These are phyloP conservation scores for Exophiala sp. DNA, from an alignment of 2,329 filamentous ascomycete genomes.

Conservation along the genomic window DNA sequence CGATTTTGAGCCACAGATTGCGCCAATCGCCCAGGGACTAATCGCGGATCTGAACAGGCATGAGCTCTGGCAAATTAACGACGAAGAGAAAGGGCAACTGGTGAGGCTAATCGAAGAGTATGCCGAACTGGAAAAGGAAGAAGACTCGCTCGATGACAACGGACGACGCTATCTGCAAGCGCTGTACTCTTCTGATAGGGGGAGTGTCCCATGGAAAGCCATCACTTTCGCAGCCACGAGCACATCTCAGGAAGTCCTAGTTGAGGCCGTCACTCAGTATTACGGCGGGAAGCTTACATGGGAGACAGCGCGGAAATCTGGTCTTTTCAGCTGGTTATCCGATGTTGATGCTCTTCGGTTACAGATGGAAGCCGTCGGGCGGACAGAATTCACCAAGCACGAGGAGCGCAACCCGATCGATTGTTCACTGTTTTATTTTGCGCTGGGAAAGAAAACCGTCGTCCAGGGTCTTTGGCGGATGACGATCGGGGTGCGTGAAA, in stretches of 20 bases:
- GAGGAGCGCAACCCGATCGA: slow-evolving; percentile 85
- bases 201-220: slow-evolving; percentile 57
- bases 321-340: slow-evolving; percentile 90
- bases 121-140: slow-evolving; percentile 76
- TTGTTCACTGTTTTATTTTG: slow-evolving; percentile 86
- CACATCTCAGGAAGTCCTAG: slow-evolving; percentile 71
- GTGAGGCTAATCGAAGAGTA: slow-evolving; percentile 77
- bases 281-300: slow-evolving; percentile 75
- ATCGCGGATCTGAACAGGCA: slow-evolving; percentile 71
- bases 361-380: slow-evolving; percentile 84
- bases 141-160: slow-evolving; percentile 84
- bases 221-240: slow-evolving; percentile 69
- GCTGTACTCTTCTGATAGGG: slow-evolving; percentile 64
- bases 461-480: slow-evolving; percentile 92
- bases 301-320: slow-evolving; percentile 77
- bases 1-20: slow-evolving; percentile 57
- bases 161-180: slow-evolving; percentile 63
- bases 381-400: slow-evolving; percentile 80
- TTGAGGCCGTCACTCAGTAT: slow-evolving; percentile 74
- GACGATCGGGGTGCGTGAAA: slow-evolving; percentile 82
- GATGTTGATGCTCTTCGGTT: slow-evolving; percentile 65
- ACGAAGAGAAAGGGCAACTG: slow-evolving; percentile 46
- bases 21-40: slow-evolving; percentile 62
- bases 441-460: slow-evolving; percentile 82
- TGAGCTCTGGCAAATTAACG: slow-evolving; percentile 71